Percentiles rank a stretch among this genome's conserved stretches.
Evolutionary conservation across 306 rosid species (phyloP).

Genomic region (Lithocarpus polystachyus): DNA sequence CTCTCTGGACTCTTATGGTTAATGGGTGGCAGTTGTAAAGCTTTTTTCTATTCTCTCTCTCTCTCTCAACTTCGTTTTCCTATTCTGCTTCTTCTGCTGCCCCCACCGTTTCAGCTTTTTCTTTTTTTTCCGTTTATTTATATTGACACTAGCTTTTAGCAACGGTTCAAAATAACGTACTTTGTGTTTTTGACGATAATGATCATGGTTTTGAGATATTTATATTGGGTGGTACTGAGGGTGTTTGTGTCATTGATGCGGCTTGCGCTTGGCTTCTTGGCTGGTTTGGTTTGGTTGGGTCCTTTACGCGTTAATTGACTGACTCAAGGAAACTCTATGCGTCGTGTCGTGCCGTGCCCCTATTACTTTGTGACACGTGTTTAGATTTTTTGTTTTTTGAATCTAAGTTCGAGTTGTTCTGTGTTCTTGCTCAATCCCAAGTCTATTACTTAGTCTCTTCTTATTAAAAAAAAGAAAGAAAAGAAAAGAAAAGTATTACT

Average conservation of each 20-base stretch:
- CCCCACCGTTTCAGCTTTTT: too few species aligned
- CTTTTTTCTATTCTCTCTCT: background rate
- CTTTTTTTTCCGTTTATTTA: background rate
- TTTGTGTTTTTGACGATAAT: background rate
- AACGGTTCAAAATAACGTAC: background rate
- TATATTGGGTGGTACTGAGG: background rate
- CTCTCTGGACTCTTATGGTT: conserved; percentile 28
- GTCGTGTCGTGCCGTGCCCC: background rate
- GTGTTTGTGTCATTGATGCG: conserved; percentile 9
- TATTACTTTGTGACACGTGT: background rate
- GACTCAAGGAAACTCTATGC: conserved; percentile 17
- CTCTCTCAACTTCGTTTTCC: too few species aligned
- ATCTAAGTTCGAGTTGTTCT: too few species aligned
- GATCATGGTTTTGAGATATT: too few species aligned
- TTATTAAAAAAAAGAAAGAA: too few species aligned
- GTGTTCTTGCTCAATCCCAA: too few species aligned
- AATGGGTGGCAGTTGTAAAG: conserved; percentile 37
- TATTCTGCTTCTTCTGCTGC: too few species aligned
- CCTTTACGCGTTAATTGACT: conserved; percentile 66
- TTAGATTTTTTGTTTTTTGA: background rate
- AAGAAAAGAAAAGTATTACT: background rate
- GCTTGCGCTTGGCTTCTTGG: background rate
- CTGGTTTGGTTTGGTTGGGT: background rate
- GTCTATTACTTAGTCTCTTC: too few species aligned
- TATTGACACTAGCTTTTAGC: background rate